Conservation (phyloP, 371 early-diverging fungal species). For the Mortierella sp. region DNA sequence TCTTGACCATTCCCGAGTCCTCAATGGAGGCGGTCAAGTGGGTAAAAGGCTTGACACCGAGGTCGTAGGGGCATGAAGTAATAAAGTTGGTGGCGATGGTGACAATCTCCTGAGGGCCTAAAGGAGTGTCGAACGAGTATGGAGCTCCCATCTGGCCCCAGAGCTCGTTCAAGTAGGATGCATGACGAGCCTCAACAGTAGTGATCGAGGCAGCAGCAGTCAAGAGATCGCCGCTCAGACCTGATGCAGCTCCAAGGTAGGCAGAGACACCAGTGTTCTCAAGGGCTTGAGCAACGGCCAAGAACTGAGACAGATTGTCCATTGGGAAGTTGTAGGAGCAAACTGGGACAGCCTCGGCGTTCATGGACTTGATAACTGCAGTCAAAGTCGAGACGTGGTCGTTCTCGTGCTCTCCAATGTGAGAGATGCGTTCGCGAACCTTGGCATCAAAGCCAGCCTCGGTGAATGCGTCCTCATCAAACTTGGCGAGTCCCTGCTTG, state of each 20-base stretch:
- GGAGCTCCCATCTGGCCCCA: constrained; percentile 9
- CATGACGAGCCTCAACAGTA: constrained; percentile 38
- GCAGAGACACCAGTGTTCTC: constrained; percentile 64
- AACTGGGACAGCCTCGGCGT: constrained; percentile 47
- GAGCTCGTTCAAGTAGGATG: constrained; percentile 31
- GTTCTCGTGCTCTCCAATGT: constrained; percentile 56
- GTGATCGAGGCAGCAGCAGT: constrained; percentile 24
- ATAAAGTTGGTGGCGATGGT: constrained; percentile 37
- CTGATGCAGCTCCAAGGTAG: constrained; percentile 58
- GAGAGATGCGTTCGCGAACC: constrained; percentile 46
- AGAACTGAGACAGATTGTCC: constrained; percentile 49
- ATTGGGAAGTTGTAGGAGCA: constrained; percentile 62
- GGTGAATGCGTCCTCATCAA: constrained; percentile 42
- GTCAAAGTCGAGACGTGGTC: constrained; percentile 56
- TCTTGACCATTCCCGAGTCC: constrained; percentile 4
- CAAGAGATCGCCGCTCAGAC: constrained; percentile 15
- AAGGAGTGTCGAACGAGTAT: constrained; percentile 32
- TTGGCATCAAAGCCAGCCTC: constrained; percentile 48
- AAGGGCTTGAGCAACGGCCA: constrained; percentile 58
- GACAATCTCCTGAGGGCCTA: constrained; percentile 9
- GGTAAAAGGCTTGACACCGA: constrained; percentile 20
- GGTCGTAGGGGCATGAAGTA: constrained; percentile 18
- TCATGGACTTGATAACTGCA: constrained; percentile 33
- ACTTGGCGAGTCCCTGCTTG: constrained; percentile 55
- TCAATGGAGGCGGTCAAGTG: constrained; percentile 8